A percentile compares a stretch with the other conserved stretches of the same genome.
These are phyloP conservation scores for Tubosaeta brunneosetosa DNA, from an alignment of 768 basidiomycete species.

Conservation along the genomic window DNA sequence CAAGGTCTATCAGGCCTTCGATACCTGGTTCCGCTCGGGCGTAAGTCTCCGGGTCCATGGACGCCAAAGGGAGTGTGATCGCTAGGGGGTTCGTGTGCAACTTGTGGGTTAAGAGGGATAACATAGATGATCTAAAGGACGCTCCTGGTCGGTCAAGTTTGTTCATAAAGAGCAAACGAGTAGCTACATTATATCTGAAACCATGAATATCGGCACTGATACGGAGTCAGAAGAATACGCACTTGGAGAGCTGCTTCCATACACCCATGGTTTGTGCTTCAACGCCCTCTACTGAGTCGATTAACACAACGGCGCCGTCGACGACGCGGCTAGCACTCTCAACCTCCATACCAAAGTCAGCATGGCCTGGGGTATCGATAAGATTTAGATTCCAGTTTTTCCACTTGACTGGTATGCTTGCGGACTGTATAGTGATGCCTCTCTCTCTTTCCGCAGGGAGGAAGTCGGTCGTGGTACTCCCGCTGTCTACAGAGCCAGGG, in stretches of 20 bases:
- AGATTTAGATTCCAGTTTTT: constrained; percentile 82
- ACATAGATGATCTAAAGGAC: constrained; percentile 64
- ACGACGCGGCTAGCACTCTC: constrained; percentile 89
- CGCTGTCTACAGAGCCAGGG: constrained; percentile 82
- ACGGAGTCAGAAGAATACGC: constrained; percentile 20
- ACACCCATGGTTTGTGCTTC: constrained; percentile 89
- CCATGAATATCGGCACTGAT: constrained; percentile 2
- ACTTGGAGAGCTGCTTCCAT: constrained; percentile 86
- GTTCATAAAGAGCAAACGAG: constrained; percentile 79
- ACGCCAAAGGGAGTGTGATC: constrained; percentile 72
- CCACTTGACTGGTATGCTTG: constrained; percentile 86
- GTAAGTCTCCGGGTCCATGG: constrained; percentile 66
- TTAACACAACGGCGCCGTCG: constrained; percentile 82
- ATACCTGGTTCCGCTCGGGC: constrained; percentile 74
- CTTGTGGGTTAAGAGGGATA: constrained; percentile 69
- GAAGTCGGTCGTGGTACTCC: constrained; percentile 89
- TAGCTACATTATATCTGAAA: constrained; percentile 70
- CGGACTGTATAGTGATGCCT: constrained; percentile 90
- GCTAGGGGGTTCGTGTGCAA: constrained; percentile 71
- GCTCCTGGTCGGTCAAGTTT: constrained; percentile 87
- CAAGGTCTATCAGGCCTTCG: constrained; percentile 77
- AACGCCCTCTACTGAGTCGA: constrained; percentile 89
- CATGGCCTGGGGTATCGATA: constrained; percentile 89
- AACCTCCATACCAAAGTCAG: constrained; percentile 96
- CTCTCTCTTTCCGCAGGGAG: constrained; percentile 85